Evolutionary conservation across 805 yeast genomes (phyloP).

Genomic region (Candida pini): DNA sequence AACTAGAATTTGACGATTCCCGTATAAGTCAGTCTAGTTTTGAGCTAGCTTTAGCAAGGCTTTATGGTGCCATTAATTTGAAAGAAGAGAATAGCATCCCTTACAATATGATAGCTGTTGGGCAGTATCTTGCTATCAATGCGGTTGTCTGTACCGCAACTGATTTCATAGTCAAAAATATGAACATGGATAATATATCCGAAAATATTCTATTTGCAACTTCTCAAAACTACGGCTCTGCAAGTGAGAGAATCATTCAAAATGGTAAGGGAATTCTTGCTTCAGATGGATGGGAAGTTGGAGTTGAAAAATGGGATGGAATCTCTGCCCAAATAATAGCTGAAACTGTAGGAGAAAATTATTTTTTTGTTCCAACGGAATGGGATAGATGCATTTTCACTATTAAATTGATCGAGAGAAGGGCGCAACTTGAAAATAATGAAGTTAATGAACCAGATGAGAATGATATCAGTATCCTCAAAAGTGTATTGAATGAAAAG

Average conservation of each 20-base stretch:
- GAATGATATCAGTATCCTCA: slow-evolving; percentile 21
- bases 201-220: slow-evolving; percentile 37
- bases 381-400: slow-evolving; percentile 50
- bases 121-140: slow-evolving; percentile 43
- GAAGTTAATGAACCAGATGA: slow-evolving; percentile 6
- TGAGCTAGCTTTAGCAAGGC: slow-evolving; percentile 40
- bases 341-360: slow-evolving; percentile 42
- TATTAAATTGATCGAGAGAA: slow-evolving; percentile 35
- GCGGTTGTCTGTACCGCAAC: slow-evolving; percentile 41
- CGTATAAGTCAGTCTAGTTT: slow-evolving; percentile 40
- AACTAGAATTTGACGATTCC: slow-evolving; percentile 35
- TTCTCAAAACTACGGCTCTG: slow-evolving; percentile 38
- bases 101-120: slow-evolving; percentile 40
- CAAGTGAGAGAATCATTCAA: slow-evolving; percentile 40
- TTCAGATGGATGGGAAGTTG: slow-evolving; percentile 45
- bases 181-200: slow-evolving; percentile 33
- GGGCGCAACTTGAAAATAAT: slow-evolving; percentile 15
- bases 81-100: slow-evolving; percentile 32
- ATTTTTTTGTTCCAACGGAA: slow-evolving; percentile 48
- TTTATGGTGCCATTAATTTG: slow-evolving; percentile 39
- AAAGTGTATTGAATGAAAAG: slow-evolving; percentile 33
- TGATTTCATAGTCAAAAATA: slow-evolving; percentile 29
- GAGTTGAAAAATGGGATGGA: slow-evolving; percentile 40
- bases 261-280: slow-evolving; percentile 41
- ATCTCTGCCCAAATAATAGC: slow-evolving; percentile 38